A percentile compares a stretch with the other conserved stretches of the same genome.
These are phyloP conservation scores for Kondoa subrosea DNA, from an alignment of 768 basidiomycete species.

Conservation along the genomic window DNA sequence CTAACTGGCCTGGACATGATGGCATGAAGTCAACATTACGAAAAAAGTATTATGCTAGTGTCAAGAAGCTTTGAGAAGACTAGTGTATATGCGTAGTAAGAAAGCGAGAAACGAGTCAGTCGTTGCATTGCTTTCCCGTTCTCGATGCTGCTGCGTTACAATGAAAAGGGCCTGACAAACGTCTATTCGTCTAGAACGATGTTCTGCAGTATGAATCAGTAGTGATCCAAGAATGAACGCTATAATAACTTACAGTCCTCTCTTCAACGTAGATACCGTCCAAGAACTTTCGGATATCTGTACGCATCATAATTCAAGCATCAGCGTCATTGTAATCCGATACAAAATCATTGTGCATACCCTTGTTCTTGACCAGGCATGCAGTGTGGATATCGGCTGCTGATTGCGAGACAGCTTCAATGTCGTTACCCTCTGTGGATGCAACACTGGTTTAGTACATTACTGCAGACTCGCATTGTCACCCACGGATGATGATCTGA, in stretches of 20 bases:
- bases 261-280: conserved; percentile 40
- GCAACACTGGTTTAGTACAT: neutral
- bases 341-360: too few species aligned
- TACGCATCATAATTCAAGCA: neutral
- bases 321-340: too few species aligned
- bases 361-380: conserved; percentile 97
- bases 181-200: neutral
- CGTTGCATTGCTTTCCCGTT: neutral
- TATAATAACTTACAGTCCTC: neutral
- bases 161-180: neutral
- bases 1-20: neutral
- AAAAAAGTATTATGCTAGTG: neutral
- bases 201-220: neutral
- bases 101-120: too few species aligned
- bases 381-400: conserved; percentile 94
- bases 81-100: too few species aligned
- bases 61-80: too few species aligned
- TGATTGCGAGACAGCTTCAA: conserved; percentile 96
- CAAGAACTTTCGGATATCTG: conserved; percentile 88
- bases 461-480: neutral
- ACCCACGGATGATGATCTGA: conserved; percentile 38
- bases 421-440: conserved; percentile 64
- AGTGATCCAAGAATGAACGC: neutral
- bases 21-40: neutral
- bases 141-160: neutral